Conservation (phyloP, 805 yeast species). For the Saccharomyces paradoxus region DNA sequence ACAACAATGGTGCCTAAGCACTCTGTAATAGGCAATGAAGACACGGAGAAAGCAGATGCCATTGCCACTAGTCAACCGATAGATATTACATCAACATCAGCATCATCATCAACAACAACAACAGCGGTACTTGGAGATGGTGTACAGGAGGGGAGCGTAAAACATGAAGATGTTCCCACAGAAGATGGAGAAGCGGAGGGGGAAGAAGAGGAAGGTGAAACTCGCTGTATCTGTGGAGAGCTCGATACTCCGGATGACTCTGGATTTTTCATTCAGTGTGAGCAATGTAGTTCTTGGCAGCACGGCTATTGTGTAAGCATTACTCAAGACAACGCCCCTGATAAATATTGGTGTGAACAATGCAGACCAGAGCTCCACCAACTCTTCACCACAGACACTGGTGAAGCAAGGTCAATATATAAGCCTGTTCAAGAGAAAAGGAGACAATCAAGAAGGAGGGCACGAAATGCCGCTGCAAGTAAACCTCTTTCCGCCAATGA, state of each 20-base stretch:
- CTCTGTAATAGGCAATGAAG: not conserved
- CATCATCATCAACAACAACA: not conserved
- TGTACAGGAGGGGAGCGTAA: not conserved
- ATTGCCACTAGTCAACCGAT: not conserved
- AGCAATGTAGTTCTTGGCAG: constrained; percentile 91
- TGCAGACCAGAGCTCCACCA: constrained; percentile 80
- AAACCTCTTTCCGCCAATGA: not conserved
- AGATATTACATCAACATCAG: not conserved
- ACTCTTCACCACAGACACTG: constrained; percentile 21
- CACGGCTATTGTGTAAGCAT: constrained; percentile 95
- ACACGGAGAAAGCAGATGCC: not conserved
- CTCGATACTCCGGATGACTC: constrained; percentile 38
- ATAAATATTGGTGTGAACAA: constrained; percentile 88
- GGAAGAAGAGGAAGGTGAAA: constrained; percentile 38
- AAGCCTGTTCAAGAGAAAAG: constrained; percentile 36
- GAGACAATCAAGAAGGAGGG: constrained; percentile 24
- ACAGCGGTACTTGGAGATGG: not conserved
- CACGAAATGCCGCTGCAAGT: constrained; percentile 7
- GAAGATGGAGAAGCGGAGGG: constrained; percentile 26
- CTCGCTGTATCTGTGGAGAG: constrained; percentile 39
- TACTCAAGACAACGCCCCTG: constrained; percentile 70
- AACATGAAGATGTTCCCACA: constrained; percentile 1
- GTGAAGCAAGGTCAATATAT: constrained; percentile 22
- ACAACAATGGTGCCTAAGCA: not conserved
- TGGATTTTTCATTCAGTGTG: constrained; percentile 79